These are phyloP conservation scores for Lasiosphaeria ovina DNA, from an alignment of 495 filamentous ascomycete genomes.

Conservation along the genomic window DNA sequence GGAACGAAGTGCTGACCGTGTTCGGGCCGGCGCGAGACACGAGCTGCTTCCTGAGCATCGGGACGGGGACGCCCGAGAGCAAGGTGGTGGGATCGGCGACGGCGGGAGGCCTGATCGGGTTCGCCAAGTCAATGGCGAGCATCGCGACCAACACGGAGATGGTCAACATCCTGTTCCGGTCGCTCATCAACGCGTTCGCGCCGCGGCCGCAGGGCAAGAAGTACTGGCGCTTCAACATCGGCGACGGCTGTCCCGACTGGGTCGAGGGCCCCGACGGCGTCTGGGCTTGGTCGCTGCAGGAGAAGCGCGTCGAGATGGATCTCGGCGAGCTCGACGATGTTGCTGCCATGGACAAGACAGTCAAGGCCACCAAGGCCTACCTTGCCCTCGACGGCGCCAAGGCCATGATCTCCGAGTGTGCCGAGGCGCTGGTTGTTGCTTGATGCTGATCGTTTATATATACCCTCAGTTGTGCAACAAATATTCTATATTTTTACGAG, in stretches of 20 bases:
- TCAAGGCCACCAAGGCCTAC: background rate
- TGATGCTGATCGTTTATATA: no score
- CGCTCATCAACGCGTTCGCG: slow-evolving; percentile 4
- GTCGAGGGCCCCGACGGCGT: background rate
- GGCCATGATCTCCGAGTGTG: background rate
- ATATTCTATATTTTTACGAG: no score
- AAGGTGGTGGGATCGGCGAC: background rate
- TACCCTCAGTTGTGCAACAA: no score
- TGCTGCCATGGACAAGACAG: background rate
- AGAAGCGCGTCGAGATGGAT: background rate
- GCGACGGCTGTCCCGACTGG: slow-evolving; percentile 1
- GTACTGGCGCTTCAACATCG: slow-evolving; percentile 6
- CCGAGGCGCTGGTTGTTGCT: background rate
- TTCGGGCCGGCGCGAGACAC: background rate
- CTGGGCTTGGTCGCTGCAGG: background rate
- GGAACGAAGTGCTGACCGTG: slow-evolving; percentile 4
- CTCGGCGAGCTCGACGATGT: slow-evolving; percentile 4
- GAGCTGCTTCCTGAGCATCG: slow-evolving; percentile 6
- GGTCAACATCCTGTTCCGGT: slow-evolving; percentile 4
- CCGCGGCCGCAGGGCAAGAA: background rate
- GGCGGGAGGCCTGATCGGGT: background rate
- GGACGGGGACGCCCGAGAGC: slow-evolving; percentile 3
- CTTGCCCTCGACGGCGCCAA: background rate
- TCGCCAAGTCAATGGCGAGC: background rate
- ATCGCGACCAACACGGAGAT: slow-evolving; percentile 5